Evolutionary conservation across 441 rosid species (phyloP), one percentile per base, ranked within the genome.

Genomic region (Croton laevigatus): DNA sequence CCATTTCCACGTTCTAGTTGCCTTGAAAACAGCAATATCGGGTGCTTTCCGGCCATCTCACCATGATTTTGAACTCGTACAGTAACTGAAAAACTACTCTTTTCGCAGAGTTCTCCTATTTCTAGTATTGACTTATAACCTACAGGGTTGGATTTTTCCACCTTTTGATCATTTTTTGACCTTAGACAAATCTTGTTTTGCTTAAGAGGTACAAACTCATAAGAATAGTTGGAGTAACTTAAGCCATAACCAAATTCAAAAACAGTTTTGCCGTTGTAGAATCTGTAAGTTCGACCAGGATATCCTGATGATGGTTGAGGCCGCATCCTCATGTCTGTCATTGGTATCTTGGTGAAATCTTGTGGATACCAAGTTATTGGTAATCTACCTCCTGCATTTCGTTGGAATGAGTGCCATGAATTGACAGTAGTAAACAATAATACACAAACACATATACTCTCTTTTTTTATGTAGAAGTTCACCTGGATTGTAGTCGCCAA

Each of bases 321-420:
- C 17, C 97, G 76, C 97, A 92, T 89, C 66, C 96, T 85, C 98
- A 90, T 92, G 75, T 94, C 94, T 17, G 93, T 89, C 98, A 92
- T 90, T 51, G 90, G 83, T 45, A 94, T 82, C 59, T 84, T 76
- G 74, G 78, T 76, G 70, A 81, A 92, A 34, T 78, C 82, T 32
- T 84, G 84, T 1, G 97, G 97, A 79, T 94, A 94, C 96, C 97
- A 92, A 37, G 99, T 94, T 62, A 92, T 34, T 0, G 97, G 97
- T 77, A 94, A 68, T 80, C 93, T 90, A 62, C 93, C 95, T 58
- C 93, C 93, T 87, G 85, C 76, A 45, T 45, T 10, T 5, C 19
- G 5, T 0, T 48, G n/a, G 53, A 48, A 13, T 48, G 3, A 48
- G n/a, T 17, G 10, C 19, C n/a, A 48, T 45, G n/a, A 48, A 4